Conservation (phyloP, 2,329 filamentous ascomycete species). For the Capronia coronata region DNA sequence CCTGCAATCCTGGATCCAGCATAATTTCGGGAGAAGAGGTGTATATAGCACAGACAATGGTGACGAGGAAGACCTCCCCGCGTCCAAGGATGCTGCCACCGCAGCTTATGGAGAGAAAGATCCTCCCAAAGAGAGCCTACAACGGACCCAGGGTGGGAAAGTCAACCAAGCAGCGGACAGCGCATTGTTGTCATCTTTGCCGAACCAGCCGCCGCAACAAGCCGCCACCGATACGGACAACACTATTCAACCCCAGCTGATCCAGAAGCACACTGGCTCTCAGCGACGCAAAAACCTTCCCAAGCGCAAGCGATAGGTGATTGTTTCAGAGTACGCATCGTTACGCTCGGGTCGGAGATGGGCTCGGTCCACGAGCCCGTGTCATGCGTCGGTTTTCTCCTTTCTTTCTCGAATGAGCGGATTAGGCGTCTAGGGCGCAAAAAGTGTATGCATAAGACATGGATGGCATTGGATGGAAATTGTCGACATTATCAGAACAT, state of each 20-base stretch:
- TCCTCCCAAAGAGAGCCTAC: background rate
- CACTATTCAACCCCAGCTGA: conserved; percentile 3
- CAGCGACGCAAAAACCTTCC: conserved; percentile 6
- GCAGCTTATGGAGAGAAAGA: background rate
- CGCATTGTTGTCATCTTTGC: background rate
- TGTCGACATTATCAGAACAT: too few relatives aligned
- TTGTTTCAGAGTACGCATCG: background rate
- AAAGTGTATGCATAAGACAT: too few relatives aligned
- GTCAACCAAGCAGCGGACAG: background rate
- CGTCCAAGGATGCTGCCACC: background rate
- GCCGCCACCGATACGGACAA: conserved; percentile 4
- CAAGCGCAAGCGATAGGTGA: conserved; percentile 6
- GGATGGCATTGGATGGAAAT: too few relatives aligned
- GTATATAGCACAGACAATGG: conserved; percentile 1
- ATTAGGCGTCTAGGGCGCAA: too few relatives aligned
- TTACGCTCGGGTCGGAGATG: background rate
- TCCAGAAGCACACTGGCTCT: conserved; percentile 8
- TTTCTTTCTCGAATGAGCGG: too few relatives aligned
- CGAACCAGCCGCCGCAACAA: background rate
- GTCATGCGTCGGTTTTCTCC: too few relatives aligned
- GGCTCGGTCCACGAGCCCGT: too few relatives aligned
- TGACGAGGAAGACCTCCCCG: background rate
- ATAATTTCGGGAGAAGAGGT: conserved; percentile 1
- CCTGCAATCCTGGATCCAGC: conserved; percentile 17
- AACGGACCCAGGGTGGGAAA: background rate